Evolutionary conservation across 164 flowering plant genomes (phyloP), one percentile per base, ranked within the genome.

Genomic region (Stephania japonica): DNA sequence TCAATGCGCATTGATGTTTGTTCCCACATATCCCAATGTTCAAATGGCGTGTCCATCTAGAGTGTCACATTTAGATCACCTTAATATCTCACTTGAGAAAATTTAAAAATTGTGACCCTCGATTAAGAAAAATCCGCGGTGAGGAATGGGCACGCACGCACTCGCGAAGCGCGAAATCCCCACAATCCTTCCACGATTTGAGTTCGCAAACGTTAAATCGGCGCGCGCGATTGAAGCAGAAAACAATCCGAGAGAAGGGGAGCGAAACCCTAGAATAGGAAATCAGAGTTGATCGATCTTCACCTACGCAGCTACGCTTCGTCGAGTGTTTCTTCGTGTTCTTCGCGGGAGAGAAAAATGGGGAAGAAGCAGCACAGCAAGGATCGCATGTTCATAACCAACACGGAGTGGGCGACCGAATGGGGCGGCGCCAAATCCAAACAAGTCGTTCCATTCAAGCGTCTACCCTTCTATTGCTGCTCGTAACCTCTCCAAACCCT

Each of bases 361-460:
- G 99, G 99, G 91, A 95, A 95, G 90, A 95, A 95, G 72, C 98
- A 93, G 83, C 98, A 93, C 83, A 95, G 98, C 78, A 95, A 95
- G 67, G 97, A 91, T 77, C 73, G 99, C 42, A 88, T 93, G 97
- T 95, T 78, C 88, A 82, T 95, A 21, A 95, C 99, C 19, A 91
- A 88, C 71, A 95, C 97, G 70, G 99, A 95, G 82, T 95, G 99
- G 99, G 97, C 98, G 26, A 93, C 98, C 1, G 98, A 95, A 78
- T 93, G 99, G 99, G 98, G 99, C 41, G 99, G 99, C 70, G 97
- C 98, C 79, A 95, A 95, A 80, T 82, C 93, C 80, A 95, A 90
- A 70, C 86, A 89, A 13, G 62, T 67, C 32, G 84, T 87, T 21
- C 93, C 93, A 19, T 95, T 91, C 90, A 93, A 91, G 73, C 94